Evolutionary conservation across 2,329 filamentous ascomycete genomes (phyloP).

Genomic region (Didymella keratinophila): DNA sequence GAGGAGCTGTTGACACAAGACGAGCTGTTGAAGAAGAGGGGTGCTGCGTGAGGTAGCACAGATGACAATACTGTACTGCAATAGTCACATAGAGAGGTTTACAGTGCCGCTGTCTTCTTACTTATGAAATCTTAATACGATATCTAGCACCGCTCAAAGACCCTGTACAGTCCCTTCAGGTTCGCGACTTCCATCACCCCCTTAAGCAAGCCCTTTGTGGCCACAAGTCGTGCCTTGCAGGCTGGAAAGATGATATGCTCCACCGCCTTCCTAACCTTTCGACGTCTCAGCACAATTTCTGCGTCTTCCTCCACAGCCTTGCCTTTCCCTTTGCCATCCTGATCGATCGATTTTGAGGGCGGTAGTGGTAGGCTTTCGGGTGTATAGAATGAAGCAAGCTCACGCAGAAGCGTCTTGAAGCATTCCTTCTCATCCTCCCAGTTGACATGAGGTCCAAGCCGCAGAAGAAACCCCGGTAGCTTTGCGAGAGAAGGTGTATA

Average conservation of each 20-base stretch:
- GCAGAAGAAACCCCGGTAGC: conserved; percentile 84
- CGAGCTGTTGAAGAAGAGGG: conserved; percentile 33
- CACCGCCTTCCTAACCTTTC: conserved; percentile 75
- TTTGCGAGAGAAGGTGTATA: conserved; percentile 88
- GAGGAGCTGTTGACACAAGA: conserved; percentile 40
- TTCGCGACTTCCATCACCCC: conserved; percentile 88
- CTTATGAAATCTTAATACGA: not conserved
- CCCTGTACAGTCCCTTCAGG: conserved; percentile 88
- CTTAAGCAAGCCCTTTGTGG: conserved; percentile 78
- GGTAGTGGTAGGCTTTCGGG: conserved; percentile 78
- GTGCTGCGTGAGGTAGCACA: conserved; percentile 24
- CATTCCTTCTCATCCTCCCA: conserved; percentile 87
- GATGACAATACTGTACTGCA: not conserved
- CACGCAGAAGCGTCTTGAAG: conserved; percentile 83
- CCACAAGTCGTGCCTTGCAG: conserved; percentile 81
- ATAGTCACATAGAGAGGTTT: not conserved
- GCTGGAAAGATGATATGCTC: conserved; percentile 92
- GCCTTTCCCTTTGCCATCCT: conserved; percentile 48
- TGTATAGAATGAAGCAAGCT: conserved; percentile 89
- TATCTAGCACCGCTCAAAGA: conserved; percentile 86
- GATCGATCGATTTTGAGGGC: conserved; percentile 44
- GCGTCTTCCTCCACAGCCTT: conserved; percentile 46
- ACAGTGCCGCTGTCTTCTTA: not conserved
- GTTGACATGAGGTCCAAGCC: conserved; percentile 85
- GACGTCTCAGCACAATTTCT: conserved; percentile 62